These are phyloP conservation scores for Botrytis elliptica DNA, from an alignment of 2,329 filamentous ascomycete genomes.

Conservation along the genomic window DNA sequence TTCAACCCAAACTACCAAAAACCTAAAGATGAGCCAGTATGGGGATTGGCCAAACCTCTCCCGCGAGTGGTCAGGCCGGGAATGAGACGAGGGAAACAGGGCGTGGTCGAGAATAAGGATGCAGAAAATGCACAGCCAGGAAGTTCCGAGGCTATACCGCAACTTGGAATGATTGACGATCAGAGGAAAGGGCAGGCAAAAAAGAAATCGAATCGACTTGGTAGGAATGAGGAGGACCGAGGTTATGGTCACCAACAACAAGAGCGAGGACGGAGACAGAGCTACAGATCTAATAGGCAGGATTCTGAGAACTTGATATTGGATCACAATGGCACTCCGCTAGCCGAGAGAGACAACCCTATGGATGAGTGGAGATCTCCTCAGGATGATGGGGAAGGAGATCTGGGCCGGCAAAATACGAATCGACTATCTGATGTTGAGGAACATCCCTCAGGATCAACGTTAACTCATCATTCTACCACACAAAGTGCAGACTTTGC, in stretches of 20 bases:
- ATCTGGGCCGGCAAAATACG: conserved; percentile 1
- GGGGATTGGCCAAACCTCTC: conserved; percentile 27
- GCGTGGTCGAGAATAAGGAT: conserved; percentile 21
- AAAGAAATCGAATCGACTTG: conserved; percentile 2
- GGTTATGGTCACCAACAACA: conserved; percentile 18
- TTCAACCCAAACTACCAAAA: conserved; percentile 27
- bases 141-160: conserved; percentile 21
- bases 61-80: conserved; percentile 27
- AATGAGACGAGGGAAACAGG: conserved; percentile 21
- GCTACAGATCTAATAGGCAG: conserved; percentile 8
- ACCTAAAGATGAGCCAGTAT: conserved; percentile 24
- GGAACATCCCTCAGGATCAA: conserved; percentile 9
- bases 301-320: conserved; percentile 9
- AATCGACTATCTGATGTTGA: conserved; percentile 14
- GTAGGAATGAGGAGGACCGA: conserved; percentile 4
- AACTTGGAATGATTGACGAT: conserved; percentile 27
- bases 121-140: conserved; percentile 21
- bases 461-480: neutral
- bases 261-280: neutral
- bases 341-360: conserved; percentile 22
- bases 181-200: conserved; percentile 21
- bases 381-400: neutral
- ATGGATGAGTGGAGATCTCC: conserved; percentile 24
- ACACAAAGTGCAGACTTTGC: conserved; percentile 4
- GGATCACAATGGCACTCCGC: conserved; percentile 14